These are phyloP conservation scores for Lasiodiplodia hormozganensis DNA, from an alignment of 2,329 filamentous ascomycete species.

Conservation along the genomic window DNA sequence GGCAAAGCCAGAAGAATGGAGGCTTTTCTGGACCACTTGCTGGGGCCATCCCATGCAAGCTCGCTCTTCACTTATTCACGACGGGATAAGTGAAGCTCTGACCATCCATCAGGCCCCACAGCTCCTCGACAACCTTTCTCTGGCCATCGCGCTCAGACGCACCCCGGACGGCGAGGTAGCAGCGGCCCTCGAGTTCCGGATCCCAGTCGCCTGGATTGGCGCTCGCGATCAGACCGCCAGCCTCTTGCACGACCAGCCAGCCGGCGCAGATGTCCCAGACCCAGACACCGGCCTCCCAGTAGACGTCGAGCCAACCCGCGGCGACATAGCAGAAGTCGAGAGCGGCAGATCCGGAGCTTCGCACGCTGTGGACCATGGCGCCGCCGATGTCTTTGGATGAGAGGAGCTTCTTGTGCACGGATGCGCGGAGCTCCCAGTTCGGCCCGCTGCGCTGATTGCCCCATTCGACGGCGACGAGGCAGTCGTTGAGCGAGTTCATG, in stretches of 20 bases:
- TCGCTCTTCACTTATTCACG: conserved; percentile 12
- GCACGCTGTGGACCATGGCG: conserved; percentile 44
- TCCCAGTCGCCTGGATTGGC: conserved; percentile 47
- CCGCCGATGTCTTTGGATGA: conserved; percentile 39
- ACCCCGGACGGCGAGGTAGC: conserved; percentile 44
- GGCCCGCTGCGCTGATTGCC: conserved; percentile 45
- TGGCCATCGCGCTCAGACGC: conserved; percentile 41
- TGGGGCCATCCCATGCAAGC: background rate
- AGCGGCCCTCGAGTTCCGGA: conserved; percentile 42
- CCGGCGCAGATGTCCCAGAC: conserved; percentile 48
- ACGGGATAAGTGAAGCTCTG: conserved; percentile 39
- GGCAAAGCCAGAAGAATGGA: background rate
- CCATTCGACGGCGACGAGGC: conserved; percentile 47
- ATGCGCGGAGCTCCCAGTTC: conserved; percentile 46
- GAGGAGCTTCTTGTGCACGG: conserved; percentile 40
- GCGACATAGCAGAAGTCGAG: conserved; percentile 50
- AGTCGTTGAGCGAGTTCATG: conserved; percentile 40
- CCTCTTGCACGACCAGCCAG: conserved; percentile 48
- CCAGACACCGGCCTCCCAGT: conserved; percentile 48
- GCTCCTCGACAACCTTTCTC: conserved; percentile 41
- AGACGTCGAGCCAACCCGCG: conserved; percentile 42
- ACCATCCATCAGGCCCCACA: conserved; percentile 46
- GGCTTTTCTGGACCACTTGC: no score
- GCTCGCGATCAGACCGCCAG: conserved; percentile 45
- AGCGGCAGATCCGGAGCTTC: conserved; percentile 45